A percentile compares a stretch with the other conserved stretches of the same genome.
These are phyloP conservation scores for Fusarium citri DNA, from an alignment of 2,329 filamentous ascomycete genomes.

Conservation along the genomic window DNA sequence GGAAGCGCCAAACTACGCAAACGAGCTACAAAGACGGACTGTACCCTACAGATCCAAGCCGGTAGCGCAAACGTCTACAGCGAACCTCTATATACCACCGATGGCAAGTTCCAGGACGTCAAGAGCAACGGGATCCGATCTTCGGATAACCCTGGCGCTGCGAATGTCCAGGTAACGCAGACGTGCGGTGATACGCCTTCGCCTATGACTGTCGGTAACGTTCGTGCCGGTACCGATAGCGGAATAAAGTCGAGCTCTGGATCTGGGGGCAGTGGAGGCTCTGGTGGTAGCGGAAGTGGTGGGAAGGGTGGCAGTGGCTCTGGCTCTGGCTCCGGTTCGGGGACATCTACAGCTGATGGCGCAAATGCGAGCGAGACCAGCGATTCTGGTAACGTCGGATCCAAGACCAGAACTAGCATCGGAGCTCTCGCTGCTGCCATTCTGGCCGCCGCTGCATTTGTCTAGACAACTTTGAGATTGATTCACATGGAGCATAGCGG, in stretches of 20 bases:
- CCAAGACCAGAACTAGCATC: conserved; percentile 11
- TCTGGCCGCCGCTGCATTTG: conserved; percentile 9
- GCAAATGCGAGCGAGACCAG: conserved; percentile 17
- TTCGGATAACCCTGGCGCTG: conserved; percentile 17
- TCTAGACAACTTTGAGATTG: background rate
- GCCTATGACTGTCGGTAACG: conserved; percentile 26
- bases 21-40: conserved; percentile 25
- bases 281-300: background rate
- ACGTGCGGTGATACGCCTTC: conserved; percentile 24
- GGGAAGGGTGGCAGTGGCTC: background rate
- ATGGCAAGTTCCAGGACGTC: conserved; percentile 30
- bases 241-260: conserved; percentile 23
- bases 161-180: conserved; percentile 30
- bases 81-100: conserved; percentile 25
- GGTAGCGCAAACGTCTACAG: conserved; percentile 28
- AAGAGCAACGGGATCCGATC: conserved; percentile 29
- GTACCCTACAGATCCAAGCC: conserved; percentile 26
- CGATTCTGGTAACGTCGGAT: conserved; percentile 17
- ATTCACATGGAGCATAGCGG: background rate
- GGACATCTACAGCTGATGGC: conserved; percentile 13
- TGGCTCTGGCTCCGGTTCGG: background rate
- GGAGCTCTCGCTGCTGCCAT: conserved; percentile 23
- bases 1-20: conserved; percentile 27
- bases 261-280: conserved; percentile 15
- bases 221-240: conserved; percentile 28